These are phyloP conservation scores for Glycine soja DNA, from an alignment of 306 rosid genomes.

Conservation along the genomic window DNA sequence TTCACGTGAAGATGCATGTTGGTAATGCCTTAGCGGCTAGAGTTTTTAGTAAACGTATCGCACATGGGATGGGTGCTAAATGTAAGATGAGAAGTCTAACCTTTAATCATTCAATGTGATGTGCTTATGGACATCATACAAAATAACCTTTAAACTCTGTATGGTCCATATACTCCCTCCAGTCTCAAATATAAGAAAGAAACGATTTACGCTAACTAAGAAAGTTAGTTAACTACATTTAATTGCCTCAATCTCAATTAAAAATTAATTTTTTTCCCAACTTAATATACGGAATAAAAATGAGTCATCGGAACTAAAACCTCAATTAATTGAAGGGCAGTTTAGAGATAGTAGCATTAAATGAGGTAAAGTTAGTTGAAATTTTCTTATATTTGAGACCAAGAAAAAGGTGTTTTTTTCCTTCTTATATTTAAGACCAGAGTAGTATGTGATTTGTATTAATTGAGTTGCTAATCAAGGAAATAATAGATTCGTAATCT, in stretches of 20 bases:
- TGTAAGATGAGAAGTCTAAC: constrained; percentile 24
- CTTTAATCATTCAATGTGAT: not conserved
- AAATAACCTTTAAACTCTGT: not conserved
- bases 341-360: no score
- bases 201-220: not conserved
- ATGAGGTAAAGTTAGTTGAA: no score
- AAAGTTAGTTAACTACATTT: no score
- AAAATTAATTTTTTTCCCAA: no score
- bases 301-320: no score
- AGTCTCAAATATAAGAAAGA: not conserved
- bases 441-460: constrained; percentile 9
- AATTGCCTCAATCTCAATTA: no score
- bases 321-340: no score
- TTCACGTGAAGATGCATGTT: not conserved
- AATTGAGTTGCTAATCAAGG: not conserved
- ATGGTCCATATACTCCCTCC: no score
- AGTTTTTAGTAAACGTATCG: not conserved
- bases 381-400: no score
- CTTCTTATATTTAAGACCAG: no score
- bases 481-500: not conserved
- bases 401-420: no score
- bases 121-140: constrained; percentile 8
- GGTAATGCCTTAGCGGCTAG: not conserved
- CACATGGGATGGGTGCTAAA: not conserved
- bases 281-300: no score